phyloP scores from a whole-genome alignment of 2,329 filamentous ascomycete genomes.

The Cordyceps militaris region DNA sequence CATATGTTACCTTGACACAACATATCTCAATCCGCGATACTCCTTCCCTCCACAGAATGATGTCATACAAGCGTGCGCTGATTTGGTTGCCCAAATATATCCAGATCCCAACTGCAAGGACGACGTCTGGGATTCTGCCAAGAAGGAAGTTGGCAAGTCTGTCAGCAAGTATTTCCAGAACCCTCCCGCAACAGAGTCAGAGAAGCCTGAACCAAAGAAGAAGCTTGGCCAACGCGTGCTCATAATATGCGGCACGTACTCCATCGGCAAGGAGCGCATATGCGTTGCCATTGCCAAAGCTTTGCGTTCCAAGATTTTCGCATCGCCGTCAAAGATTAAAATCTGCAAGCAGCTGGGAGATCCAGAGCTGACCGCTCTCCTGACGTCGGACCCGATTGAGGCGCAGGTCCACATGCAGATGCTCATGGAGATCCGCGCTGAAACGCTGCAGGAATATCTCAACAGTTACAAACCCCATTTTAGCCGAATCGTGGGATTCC shows the following conservation, averaged over 20 bases:
- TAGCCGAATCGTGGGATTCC: slow-evolving; percentile 78
- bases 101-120: slow-evolving; percentile 51
- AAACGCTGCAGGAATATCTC: slow-evolving; percentile 86
- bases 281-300: slow-evolving; percentile 88
- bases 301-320: slow-evolving; percentile 82
- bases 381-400: slow-evolving; percentile 73
- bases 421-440: slow-evolving; percentile 85
- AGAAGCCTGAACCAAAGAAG: slow-evolving; percentile 21
- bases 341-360: slow-evolving; percentile 84
- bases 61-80: slow-evolving; percentile 80
- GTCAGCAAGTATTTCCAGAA: slow-evolving; percentile 47
- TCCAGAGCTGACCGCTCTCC: slow-evolving; percentile 64
- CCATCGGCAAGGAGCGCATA: slow-evolving; percentile 94
- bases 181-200: slow-evolving; percentile 22
- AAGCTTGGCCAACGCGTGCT: slow-evolving; percentile 56
- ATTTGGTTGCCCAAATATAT: slow-evolving; percentile 74
- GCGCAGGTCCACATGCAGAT: slow-evolving; percentile 98
- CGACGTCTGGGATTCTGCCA: slow-evolving; percentile 39
- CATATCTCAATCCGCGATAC: slow-evolving; percentile 92
- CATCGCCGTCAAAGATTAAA: slow-evolving; percentile 71
- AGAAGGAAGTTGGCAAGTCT: slow-evolving; percentile 30
- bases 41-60: slow-evolving; percentile 84
- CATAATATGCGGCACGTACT: slow-evolving; percentile 93
- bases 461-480: slow-evolving; percentile 74
- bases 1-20: slow-evolving; percentile 94